Conservation (phyloP, 2,329 filamentous ascomycete species). For the Arthrobotrys sinensis region DNA sequence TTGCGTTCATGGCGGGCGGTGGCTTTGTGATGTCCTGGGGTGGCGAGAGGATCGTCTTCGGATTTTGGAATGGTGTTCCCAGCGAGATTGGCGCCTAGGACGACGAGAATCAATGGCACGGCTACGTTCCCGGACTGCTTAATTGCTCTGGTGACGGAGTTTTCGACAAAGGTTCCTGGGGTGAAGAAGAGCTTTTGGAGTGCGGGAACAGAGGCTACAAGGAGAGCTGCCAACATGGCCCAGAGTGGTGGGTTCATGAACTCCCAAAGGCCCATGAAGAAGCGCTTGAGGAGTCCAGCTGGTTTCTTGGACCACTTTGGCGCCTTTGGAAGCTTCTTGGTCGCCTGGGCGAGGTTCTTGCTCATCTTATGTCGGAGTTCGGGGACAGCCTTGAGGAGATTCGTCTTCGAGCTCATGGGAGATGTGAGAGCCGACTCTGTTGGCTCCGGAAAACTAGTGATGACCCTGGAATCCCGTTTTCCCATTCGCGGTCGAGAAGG, state of each 20-base stretch:
- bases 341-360: constrained; percentile 45
- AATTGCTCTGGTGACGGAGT: constrained; percentile 91
- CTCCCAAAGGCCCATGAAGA: constrained; percentile 81
- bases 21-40: constrained; percentile 46
- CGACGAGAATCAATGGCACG: constrained; percentile 93
- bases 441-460: constrained; percentile 57
- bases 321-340: constrained; percentile 36
- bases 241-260: constrained; percentile 99
- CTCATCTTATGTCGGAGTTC: constrained; percentile 52
- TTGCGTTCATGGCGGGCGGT: constrained; percentile 76
- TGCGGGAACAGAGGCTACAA: constrained; percentile 87
- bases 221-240: constrained; percentile 93
- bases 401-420: constrained; percentile 49
- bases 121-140: constrained; percentile 89
- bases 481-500: constrained; percentile 33
- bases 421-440: constrained; percentile 17
- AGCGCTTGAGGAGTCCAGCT: constrained; percentile 67
- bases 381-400: constrained; percentile 48
- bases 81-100: constrained; percentile 93
- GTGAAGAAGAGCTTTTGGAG: constrained; percentile 90
- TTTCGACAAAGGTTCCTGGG: constrained; percentile 89
- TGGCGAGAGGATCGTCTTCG: constrained; percentile 68
- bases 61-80: constrained; percentile 84
- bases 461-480: constrained; percentile 49
- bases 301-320: constrained; percentile 56